Percentiles rank a stretch among this genome's conserved stretches.
Conservation (phyloP, 495 filamentous ascomycete genomes). For the Aspergillus ellipticus region DNA sequence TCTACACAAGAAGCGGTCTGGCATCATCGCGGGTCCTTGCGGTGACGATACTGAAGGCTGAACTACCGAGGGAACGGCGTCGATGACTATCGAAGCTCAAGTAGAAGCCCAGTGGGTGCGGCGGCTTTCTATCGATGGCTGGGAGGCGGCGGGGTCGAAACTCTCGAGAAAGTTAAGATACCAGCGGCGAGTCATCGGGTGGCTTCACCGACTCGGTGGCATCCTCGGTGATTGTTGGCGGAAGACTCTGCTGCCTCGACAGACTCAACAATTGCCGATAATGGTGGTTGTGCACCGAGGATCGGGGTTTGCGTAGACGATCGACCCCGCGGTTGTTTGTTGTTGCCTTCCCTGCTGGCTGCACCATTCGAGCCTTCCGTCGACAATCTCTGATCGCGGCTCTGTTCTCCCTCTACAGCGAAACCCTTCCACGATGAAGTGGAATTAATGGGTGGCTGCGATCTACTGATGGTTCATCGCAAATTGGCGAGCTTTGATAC, state of each 20-base stretch:
- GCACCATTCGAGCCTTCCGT: no score
- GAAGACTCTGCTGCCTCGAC: neutral
- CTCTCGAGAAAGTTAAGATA: neutral
- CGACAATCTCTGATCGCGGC: no score
- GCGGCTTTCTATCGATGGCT: neutral
- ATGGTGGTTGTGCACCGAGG: neutral
- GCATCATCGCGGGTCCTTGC: neutral
- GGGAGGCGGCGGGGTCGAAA: neutral
- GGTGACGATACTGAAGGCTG: neutral
- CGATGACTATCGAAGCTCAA: neutral
- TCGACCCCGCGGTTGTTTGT: no score
- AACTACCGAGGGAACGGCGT: neutral
- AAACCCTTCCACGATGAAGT: no score
- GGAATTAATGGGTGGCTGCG: no score
- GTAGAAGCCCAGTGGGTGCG: neutral
- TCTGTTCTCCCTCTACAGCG: no score
- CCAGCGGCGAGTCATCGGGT: neutral
- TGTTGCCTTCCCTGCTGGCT: no score
- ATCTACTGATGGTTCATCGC: neutral
- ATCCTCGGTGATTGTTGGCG: neutral
- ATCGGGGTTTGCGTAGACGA: neutral
- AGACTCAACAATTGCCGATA: no score
- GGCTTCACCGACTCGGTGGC: neutral
- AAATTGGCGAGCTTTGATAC: neutral
- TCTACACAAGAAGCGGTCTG: slow-evolving; percentile 5